Percentiles rank a stretch among this genome's conserved stretches.
phyloP scores from a whole-genome alignment of 2,329 filamentous ascomycete genomes.

The Phyllosticta capitalensis region DNA sequence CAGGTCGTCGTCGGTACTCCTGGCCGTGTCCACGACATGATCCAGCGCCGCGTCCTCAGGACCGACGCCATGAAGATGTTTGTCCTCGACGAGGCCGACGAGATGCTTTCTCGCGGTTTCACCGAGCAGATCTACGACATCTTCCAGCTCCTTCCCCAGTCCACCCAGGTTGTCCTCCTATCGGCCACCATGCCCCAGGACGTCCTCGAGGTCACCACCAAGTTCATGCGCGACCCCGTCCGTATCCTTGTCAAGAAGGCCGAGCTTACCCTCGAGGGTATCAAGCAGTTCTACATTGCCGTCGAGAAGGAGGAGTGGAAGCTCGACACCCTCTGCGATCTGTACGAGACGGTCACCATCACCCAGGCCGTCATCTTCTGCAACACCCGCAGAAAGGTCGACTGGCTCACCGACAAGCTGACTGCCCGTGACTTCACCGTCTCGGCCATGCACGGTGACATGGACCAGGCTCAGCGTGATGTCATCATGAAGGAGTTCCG shows the following conservation, averaged over 20 bases:
- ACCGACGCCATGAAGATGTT: slow-evolving; percentile 99
- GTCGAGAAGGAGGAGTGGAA: slow-evolving; percentile 99
- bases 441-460: slow-evolving; percentile 99
- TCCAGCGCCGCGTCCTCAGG: slow-evolving; percentile 92
- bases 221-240: slow-evolving; percentile 99
- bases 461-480: slow-evolving; percentile 96
- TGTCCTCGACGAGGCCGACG: slow-evolving; percentile 97
- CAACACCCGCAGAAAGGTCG: slow-evolving; percentile 99
- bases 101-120: slow-evolving; percentile 99
- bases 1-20: slow-evolving; percentile 97
- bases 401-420: slow-evolving; percentile 99
- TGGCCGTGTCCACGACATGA: slow-evolving; percentile 99
- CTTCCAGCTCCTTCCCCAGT: slow-evolving; percentile 96
- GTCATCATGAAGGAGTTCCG: slow-evolving; percentile 99
- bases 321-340: slow-evolving; percentile 94
- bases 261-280: slow-evolving; percentile 98
- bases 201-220: slow-evolving; percentile 97
- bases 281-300: slow-evolving; percentile 99
- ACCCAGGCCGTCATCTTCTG: slow-evolving; percentile 99
- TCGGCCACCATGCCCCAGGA: slow-evolving; percentile 99
- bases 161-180: slow-evolving; percentile 94
- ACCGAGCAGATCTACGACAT: slow-evolving; percentile 99
- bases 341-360: slow-evolving; percentile 99
- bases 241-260: slow-evolving; percentile 99
- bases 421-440: slow-evolving; percentile 98